These are phyloP conservation scores for Porpolomopsis calyptriformis DNA, from an alignment of 768 basidiomycete species.

Conservation along the genomic window DNA sequence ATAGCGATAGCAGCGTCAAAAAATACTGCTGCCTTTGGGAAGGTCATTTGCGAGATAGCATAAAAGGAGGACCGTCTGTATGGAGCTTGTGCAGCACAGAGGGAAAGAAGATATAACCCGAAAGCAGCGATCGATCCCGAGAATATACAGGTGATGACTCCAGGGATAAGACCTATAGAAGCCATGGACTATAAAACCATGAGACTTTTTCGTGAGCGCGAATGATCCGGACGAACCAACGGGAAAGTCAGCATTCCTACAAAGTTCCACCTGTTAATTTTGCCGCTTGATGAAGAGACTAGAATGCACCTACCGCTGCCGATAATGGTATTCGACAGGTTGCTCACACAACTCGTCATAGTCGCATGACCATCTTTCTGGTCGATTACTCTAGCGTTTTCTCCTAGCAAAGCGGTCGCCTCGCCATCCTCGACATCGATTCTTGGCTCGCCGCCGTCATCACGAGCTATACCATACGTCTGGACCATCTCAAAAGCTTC, in stretches of 20 bases:
- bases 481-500: constrained; percentile 52
- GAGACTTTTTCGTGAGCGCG: not conserved
- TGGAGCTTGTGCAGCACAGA: constrained; percentile 68
- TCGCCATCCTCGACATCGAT: constrained; percentile 29
- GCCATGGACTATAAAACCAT: constrained; percentile 64
- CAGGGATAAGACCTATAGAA: constrained; percentile 81
- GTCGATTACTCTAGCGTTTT: constrained; percentile 16
- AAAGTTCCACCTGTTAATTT: constrained; percentile 3
- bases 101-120: constrained; percentile 80
- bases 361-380: constrained; percentile 57
- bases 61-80: constrained; percentile 78
- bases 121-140: constrained; percentile 71
- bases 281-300: constrained; percentile 2
- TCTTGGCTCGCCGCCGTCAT: constrained; percentile 22
- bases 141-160: constrained; percentile 76
- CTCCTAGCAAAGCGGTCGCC: constrained; percentile 50
- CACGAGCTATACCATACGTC: constrained; percentile 50
- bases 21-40: constrained; percentile 76
- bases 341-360: constrained; percentile 60
- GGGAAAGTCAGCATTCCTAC: constrained; percentile 85
- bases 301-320: constrained; percentile 65
- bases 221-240: constrained; percentile 51
- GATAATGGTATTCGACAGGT: constrained; percentile 83
- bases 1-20: constrained; percentile 92
- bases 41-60: constrained; percentile 74